phyloP scores from a whole-genome alignment of 768 basidiomycete species.

The Mycena latifolia region DNA sequence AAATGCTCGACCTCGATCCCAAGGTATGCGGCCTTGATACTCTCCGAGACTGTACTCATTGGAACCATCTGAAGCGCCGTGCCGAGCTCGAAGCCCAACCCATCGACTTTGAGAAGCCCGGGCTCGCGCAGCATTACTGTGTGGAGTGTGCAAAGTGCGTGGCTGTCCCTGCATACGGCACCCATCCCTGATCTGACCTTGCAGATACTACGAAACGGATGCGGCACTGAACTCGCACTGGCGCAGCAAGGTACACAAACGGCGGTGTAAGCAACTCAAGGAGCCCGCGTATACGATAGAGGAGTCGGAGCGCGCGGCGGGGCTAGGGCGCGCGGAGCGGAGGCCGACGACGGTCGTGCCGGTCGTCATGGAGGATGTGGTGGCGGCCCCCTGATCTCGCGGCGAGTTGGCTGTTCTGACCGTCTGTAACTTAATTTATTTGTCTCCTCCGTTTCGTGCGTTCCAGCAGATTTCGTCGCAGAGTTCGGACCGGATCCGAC shows the following conservation, averaged over 20 bases:
- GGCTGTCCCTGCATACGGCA: neutral
- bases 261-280: conserved; percentile 84
- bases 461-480: too few relatives aligned
- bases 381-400: neutral
- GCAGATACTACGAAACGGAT: conserved; percentile 89
- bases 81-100: conserved; percentile 85
- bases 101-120: conserved; percentile 90
- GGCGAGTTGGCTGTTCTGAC: too few relatives aligned
- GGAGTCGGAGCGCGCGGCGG: conserved; percentile 91
- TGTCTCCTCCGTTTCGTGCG: too few relatives aligned
- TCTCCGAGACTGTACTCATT: neutral
- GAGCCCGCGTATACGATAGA: conserved; percentile 94
- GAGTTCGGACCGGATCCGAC: too few relatives aligned
- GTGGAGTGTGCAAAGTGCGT: conserved; percentile 94
- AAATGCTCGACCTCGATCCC: conserved; percentile 89
- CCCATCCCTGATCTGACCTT: neutral
- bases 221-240: conserved; percentile 85
- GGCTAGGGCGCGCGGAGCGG: conserved; percentile 73
- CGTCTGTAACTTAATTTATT: too few relatives aligned
- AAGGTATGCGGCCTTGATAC: conserved; percentile 60
- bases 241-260: conserved; percentile 92
- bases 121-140: conserved; percentile 95
- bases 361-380: conserved; percentile 15
- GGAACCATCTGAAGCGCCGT: conserved; percentile 62
- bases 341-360: conserved; percentile 15